These are phyloP conservation scores for Pulicaria dysenterica DNA, from an alignment of 129 eudicot species.

Conservation along the genomic window DNA sequence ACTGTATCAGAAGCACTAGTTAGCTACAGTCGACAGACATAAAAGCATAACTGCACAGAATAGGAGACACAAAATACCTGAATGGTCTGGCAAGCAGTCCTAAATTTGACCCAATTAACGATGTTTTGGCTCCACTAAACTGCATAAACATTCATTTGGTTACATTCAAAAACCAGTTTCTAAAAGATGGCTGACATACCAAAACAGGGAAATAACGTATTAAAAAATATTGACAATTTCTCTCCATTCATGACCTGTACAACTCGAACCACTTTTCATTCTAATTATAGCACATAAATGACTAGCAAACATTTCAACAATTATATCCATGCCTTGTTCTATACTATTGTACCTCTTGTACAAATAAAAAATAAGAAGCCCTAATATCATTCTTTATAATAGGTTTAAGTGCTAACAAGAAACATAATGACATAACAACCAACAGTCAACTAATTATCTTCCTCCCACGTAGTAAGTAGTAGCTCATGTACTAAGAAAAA, in stretches of 20 bases:
- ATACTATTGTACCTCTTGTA: neutral
- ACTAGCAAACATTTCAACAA: neutral
- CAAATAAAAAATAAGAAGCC: neutral
- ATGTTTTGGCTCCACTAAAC: slow-evolving; percentile 60
- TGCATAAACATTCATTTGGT: slow-evolving; percentile 36
- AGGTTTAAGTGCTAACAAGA: neutral
- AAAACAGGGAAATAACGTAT: neutral
- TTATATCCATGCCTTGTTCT: neutral
- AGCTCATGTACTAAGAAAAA: neutral
- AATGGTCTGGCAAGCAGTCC: slow-evolving; percentile 75
- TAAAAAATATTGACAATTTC: neutral
- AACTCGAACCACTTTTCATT: neutral
- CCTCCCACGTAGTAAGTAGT: no score
- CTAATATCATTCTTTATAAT: neutral
- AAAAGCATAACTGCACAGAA: neutral
- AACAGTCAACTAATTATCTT: no score
- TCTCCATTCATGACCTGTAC: neutral
- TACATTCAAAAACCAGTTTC: neutral
- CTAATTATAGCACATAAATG: neutral
- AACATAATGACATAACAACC: neutral
- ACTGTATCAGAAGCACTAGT: slow-evolving; percentile 39
- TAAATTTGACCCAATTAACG: slow-evolving; percentile 37
- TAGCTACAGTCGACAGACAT: neutral
- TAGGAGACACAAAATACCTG: slow-evolving; percentile 41
- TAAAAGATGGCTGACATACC: neutral